phyloP scores from a whole-genome alignment of 768 basidiomycete species.

The Leucosporidium scottii region DNA sequence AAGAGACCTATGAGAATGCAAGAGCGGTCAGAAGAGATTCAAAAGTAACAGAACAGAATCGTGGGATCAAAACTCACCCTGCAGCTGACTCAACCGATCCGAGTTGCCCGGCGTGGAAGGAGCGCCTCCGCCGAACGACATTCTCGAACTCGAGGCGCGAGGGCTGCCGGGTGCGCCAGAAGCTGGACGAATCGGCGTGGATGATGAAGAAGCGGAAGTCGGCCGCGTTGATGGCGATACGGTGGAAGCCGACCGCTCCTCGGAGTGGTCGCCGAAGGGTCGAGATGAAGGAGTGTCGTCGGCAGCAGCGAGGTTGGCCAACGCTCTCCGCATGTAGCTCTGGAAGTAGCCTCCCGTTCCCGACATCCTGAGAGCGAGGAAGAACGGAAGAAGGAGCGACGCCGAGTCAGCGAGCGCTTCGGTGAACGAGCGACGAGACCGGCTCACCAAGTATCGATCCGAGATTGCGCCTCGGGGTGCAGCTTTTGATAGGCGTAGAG shows the following conservation, averaged over 20 bases:
- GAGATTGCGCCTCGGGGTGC: slow-evolving; percentile 52
- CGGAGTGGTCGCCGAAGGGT: no score
- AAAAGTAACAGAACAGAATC: no score
- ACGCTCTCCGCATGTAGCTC: slow-evolving; percentile 80
- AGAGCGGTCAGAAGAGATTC: no score
- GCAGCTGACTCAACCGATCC: no score
- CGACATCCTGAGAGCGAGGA: slow-evolving; percentile 54
- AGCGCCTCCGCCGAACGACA: no score
- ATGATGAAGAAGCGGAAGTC: neutral
- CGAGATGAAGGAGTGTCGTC: slow-evolving; percentile 47
- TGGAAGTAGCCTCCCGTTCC: slow-evolving; percentile 82
- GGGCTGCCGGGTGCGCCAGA: neutral
- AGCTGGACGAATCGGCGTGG: neutral
- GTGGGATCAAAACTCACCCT: no score
- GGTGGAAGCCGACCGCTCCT: neutral
- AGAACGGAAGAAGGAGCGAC: neutral
- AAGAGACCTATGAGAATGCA: no score
- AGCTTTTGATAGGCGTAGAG: slow-evolving; percentile 87
- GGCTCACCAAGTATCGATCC: slow-evolving; percentile 35
- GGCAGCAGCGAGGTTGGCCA: slow-evolving; percentile 79
- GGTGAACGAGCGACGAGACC: neutral
- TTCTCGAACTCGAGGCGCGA: neutral
- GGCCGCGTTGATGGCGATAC: neutral
- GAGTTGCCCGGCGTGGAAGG: no score
- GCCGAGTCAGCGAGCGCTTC: no score